phyloP scores from a whole-genome alignment of 2,329 filamentous ascomycete species.

The Talaromyces sp. region DNA sequence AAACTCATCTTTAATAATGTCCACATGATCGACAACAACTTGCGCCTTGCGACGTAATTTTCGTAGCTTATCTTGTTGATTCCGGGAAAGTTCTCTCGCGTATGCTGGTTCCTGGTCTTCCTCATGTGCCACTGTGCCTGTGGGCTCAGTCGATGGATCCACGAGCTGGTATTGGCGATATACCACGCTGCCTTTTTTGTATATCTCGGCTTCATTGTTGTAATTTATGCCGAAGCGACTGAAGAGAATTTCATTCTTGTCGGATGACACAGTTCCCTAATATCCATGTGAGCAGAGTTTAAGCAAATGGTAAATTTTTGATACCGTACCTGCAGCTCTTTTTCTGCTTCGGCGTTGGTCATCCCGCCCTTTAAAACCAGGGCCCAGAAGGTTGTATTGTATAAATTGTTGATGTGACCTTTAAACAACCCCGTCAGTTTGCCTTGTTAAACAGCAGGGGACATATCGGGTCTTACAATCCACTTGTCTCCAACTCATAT shows the following conservation, averaged over 20 bases:
- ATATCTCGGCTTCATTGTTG: conserved; percentile 91
- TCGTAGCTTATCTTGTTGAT: conserved; percentile 75
- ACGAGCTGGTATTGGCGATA: conserved; percentile 78
- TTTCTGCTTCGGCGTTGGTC: conserved; percentile 72
- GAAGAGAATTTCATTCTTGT: conserved; percentile 97
- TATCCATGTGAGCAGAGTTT: background rate
- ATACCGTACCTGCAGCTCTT: conserved; percentile 60
- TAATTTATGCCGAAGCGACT: conserved; percentile 89
- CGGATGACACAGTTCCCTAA: conserved; percentile 73
- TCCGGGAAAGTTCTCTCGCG: conserved; percentile 59
- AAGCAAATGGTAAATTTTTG: background rate
- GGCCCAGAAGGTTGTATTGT: conserved; percentile 95
- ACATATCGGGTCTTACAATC: conserved; percentile 62
- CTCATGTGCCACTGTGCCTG: conserved; percentile 6
- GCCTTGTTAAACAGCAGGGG: background rate
- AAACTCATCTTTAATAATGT: conserved; percentile 94
- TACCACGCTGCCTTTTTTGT: conserved; percentile 85
- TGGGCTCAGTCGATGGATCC: conserved; percentile 45
- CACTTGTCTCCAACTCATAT: conserved; percentile 94
- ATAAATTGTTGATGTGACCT: conserved; percentile 98
- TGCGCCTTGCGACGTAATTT: conserved; percentile 76
- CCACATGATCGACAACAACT: conserved; percentile 77
- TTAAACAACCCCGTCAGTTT: background rate
- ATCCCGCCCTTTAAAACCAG: conserved; percentile 74
- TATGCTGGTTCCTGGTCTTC: conserved; percentile 22